phyloP scores from a whole-genome alignment of 768 basidiomycete species.

The Mycena leptocephala region DNA sequence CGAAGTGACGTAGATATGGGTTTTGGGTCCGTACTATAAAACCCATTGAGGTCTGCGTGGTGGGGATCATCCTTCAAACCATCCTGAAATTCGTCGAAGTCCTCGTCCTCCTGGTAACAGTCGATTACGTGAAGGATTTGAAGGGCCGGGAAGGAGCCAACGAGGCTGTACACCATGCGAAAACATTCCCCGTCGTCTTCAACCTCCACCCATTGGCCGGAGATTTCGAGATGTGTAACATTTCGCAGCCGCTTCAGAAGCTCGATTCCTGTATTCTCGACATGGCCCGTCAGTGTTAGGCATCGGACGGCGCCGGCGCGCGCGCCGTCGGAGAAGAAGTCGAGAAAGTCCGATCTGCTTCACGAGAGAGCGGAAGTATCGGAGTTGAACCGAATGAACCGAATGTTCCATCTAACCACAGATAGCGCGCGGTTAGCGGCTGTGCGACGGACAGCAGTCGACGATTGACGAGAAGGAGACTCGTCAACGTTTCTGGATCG shows the following conservation, averaged over 20 bases:
- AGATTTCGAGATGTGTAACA: slow-evolving; percentile 10
- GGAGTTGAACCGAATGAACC: not conserved
- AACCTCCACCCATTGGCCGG: not conserved
- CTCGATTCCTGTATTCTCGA: not conserved
- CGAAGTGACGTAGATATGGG: slow-evolving; percentile 13
- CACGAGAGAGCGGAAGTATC: not conserved
- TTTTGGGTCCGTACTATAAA: not conserved
- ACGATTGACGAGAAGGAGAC: not conserved
- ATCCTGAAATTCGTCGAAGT: slow-evolving; percentile 23
- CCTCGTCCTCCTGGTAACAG: slow-evolving; percentile 10
- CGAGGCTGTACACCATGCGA: not conserved
- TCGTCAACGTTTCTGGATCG: not conserved
- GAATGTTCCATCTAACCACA: slow-evolving; percentile 1
- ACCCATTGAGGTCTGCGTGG: not conserved
- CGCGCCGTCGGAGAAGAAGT: slow-evolving; percentile 6
- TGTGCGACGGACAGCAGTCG: not conserved
- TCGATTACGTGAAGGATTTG: not conserved
- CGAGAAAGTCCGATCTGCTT: not conserved
- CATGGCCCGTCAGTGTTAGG: not conserved
- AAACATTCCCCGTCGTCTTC: not conserved
- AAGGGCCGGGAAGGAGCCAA: slow-evolving; percentile 5
- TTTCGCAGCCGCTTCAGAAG: not conserved
- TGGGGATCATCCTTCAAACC: not conserved
- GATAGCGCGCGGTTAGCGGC: not conserved
- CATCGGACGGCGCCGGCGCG: not conserved